Evolutionary conservation across 441 rosid species (phyloP), one percentile per base, ranked within the genome.

Genomic region (Pelargonium citronellum): DNA sequence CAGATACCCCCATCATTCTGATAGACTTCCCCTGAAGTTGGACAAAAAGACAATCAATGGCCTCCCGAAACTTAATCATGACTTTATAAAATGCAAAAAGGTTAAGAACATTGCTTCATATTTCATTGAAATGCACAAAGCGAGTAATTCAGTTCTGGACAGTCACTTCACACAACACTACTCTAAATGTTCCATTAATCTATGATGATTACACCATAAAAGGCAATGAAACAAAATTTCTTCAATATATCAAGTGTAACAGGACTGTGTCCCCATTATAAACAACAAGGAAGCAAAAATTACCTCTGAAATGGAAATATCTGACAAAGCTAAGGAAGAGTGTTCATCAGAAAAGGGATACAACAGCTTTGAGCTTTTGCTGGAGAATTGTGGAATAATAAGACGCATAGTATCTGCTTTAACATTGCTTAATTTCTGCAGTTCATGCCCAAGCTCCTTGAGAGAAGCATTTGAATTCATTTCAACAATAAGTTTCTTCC

Each of bases 1-100:
- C 85, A 57, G 86, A 71, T 53, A 86, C 91, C 71, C 98, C 99
- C 99, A 95, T 85, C 98, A 95, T 91, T 84, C 91, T 87, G 61
- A 95, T 83, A 69, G 86, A 60, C 70, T 84, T 92, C 15, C 80
- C 91, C 99, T 89, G 69, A 71, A 70, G 64, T 47, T 65, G 20
- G 63, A 73, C 43, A 61, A 73, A 47, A 19, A 72, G 15, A 66
- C 19, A 63, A 20, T 47, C 39, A 65, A 43, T 34, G 69, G 46
- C 67, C 24, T 58, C 43, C 41, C 7, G 62, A 65, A 37, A 7
- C 24, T 16, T 64, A 24, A 41, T 47, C 24, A 13, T 7, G n/a
- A 20, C 43, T 49, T 19, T 51, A 43, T 22, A 43, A 5, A 41
- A 16, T 41, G 46, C 27, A 30, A 3, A 20, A 41, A 66, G 30